phyloP scores from a whole-genome alignment of 345 rosid species.

The Brassica napus region Da-Ae NC_063442.1:40406501-40407000 shows the following conservation, averaged over 20 bases:
- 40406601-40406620: slow-evolving; percentile 95
- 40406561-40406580: slow-evolving; percentile 59
- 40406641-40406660: slow-evolving; percentile 94
- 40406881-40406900: background rate
- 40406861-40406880: background rate
- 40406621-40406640: slow-evolving; percentile 93
- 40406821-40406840: background rate
- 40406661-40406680: slow-evolving; percentile 97
- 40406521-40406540: slow-evolving; percentile 58
- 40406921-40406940: background rate
- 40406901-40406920: slow-evolving; percentile 23
- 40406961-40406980: background rate
- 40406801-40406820: background rate
- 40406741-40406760: background rate
- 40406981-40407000: no score
- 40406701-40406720: slow-evolving; percentile 96
- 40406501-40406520: background rate
- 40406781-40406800: background rate
- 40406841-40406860: background rate
- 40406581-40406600: slow-evolving; percentile 69
- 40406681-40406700: slow-evolving; percentile 90
- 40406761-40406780: no score
- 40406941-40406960: background rate
- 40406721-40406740: slow-evolving; percentile 95
- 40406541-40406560: slow-evolving; percentile 72